Base-by-base conservation (phyloP, 1,284 basidiomycete species). In the Mycena sp. region DNA sequence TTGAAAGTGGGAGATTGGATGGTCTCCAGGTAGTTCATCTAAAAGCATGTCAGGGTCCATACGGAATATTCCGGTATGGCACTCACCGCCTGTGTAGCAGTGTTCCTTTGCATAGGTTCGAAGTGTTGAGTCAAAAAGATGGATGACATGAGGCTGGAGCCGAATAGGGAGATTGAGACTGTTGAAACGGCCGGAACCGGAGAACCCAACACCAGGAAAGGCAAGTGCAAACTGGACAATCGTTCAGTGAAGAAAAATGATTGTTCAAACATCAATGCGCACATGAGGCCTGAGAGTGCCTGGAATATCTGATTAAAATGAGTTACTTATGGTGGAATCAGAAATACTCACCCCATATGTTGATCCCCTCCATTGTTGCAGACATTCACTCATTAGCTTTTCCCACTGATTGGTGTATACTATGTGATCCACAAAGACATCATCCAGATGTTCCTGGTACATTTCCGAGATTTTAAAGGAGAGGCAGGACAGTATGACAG, bases 361-460 rank as follows among this genome's bases (percentile, higher is more conserved):
- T 17, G 68, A 64, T 19, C 67, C 59, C 62, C 67, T 78, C 83
- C 85, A 85, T 16, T 83, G 81, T 38, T 72, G 69, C 14, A 80
- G 63, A 40, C 73, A 77, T 2, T 67, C 59, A 2, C 68, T 55
- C 61, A 84, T 77, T 63, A 85, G 80, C 12, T 73, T 67, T 16
- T 75, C 71, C 83, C 85, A 86, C 26, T 78, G 75, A 50, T 76
- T 69, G 0, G 67, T 72, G 64, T 83, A 84, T 4, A 85, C 81
- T 28, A 83, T 70, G 11, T 78, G 74, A 59, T 87, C 85, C 1
- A 80, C 72, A 68, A 77, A 87, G 7, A 83, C 69, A 16, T 73
- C 70, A 46, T 85, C 77, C 25, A 87, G 71, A 17, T 73, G 71
- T 9, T 68, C 68, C 5, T 73, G 64, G 61, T 81, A 82, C 2